Percentiles rank a stretch among this genome's conserved stretches.
phyloP scores from a whole-genome alignment of 208 protist genomes.

The Borovskyia barvae region DNA sequence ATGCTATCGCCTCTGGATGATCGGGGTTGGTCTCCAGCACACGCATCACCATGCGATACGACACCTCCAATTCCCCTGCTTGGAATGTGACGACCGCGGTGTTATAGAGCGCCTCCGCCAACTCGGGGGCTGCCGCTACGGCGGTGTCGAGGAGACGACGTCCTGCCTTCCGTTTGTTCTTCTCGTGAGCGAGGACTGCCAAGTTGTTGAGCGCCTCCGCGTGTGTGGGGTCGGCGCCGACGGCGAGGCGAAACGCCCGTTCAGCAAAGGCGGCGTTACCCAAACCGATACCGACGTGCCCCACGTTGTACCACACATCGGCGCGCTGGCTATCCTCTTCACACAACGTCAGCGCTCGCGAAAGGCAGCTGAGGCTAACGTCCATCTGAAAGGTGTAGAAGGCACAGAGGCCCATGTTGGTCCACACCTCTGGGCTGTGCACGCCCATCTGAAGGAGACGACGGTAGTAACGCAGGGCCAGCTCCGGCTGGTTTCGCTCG shows the following conservation, averaged over 20 bases:
- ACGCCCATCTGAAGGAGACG: constrained; percentile 95
- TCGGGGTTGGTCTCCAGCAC: constrained; percentile 80
- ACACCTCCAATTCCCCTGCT: constrained; percentile 79
- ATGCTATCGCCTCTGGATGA: constrained; percentile 74
- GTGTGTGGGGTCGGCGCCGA: constrained; percentile 84
- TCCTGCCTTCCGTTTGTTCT: constrained; percentile 50
- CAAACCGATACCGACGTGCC: constrained; percentile 91
- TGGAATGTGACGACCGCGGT: constrained; percentile 68
- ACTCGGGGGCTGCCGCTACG: constrained; percentile 51
- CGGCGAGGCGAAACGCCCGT: constrained; percentile 91
- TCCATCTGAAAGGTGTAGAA: constrained; percentile 94
- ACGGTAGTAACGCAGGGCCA: constrained; percentile 92
- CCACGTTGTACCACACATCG: constrained; percentile 97
- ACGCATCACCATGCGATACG: constrained; percentile 52
- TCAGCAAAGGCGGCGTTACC: constrained; percentile 91
- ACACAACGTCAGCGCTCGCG: constrained; percentile 75
- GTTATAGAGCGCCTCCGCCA: constrained; percentile 94
- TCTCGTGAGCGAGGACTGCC: constrained; percentile 65
- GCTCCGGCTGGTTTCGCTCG: constrained; percentile 91
- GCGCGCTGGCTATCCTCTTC: constrained; percentile 64
- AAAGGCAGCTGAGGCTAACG: constrained; percentile 92
- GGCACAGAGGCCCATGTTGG: constrained; percentile 94
- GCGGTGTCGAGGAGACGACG: constrained; percentile 72
- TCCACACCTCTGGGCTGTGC: constrained; percentile 92
- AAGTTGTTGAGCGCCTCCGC: constrained; percentile 95